Base-by-base conservation (phyloP, 2,329 filamentous ascomycete genomes). In the Diplocarpon rosae region DNA sequence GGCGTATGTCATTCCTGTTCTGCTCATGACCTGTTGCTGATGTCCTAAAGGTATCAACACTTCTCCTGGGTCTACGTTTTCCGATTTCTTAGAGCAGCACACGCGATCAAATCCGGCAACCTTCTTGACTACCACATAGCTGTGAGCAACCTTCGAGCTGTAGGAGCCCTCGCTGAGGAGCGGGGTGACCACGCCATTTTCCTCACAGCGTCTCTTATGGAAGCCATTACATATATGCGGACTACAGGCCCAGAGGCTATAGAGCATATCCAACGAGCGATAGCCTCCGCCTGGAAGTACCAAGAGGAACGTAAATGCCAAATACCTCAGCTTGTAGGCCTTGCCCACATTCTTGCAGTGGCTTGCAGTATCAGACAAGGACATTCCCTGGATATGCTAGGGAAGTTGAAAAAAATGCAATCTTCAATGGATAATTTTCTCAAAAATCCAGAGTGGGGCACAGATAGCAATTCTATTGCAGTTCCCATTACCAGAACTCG, bases 61-160 rank as follows among this genome's bases (percentile, higher is more conserved):
- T 67, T 73, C 8, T 73, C 78, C 39, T 90, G 85, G 85, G 71
- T 81, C 13, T 90, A 89, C 59, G 81, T 80, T 0, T 83, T 89
- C 55, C 78, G 83, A 7, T 78, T 90, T 37, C 65, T 89, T 12
- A 83, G 85, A 52, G 76, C 81, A 0, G 77, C 81, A 0, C 73
- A 88, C 37, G 76, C 82, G 47, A 65, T 86, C 39, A 74, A 84
- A 53, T 69, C 72, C 37, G 69, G 73, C 4, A 75, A 68, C 35
- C 69, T 73, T 9, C 71, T 75, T 11, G 85, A 89, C 47, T 68
- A 71, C 1, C 69, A 76, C 38, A 72, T 79, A 0, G 65, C 80
- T 0, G 64, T 87, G 2, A 80, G 85, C 15, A 83, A 86, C 52
- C 66, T 89, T n/a, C 73, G 75, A 42, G 71, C 71, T 20, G 77